Evolutionary conservation across 768 basidiomycete species (phyloP), one percentile per base, ranked within the genome.

Genomic region (Mycena kentingensis): DNA sequence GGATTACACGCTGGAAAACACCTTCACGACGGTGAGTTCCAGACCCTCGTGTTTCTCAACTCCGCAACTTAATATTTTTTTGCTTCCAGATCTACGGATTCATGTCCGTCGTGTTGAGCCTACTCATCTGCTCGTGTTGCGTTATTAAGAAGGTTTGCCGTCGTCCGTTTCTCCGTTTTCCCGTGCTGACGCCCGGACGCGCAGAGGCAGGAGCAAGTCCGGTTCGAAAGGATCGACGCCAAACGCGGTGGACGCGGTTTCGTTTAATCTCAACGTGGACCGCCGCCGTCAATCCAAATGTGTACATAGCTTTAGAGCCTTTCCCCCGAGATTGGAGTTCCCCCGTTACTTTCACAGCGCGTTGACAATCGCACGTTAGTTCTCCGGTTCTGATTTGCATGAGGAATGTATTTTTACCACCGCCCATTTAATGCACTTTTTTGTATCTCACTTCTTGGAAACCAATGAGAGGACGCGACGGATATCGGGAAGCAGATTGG

Each of bases 171-270:
- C 38, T 21, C 38, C 31, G 34, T 32, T 12, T 34, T 22, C 25
- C 41, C 12, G 27, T 41, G 36, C 38, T 43, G 31, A 49, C 27
- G 51, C 31, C 38, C 52, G 15, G 16, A 27, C 42, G 46, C 41
- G 53, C 73, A 92, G 90, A 81, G 91, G 61, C 74, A 84, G 66
- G 86, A 93, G 70, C 77, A 81, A 51, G 87, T 88, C 61, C 85
- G 93, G 29, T 95, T 96, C 79, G 85, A 82, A 76, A 88, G 79
- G 72, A 95, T 96, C 57, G 92, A 95, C 60, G 82, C 82, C 50
- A 96, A 95, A 73, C 86, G 90, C 58, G 92, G 90, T 57, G 90
- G 91, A 44, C 74, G 77, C 56, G 89, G 90, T 56, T 96, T 96
- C 63, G 92, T 94, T 55, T 95, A 72, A 80, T 54, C n/a, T n/a